Evolutionary conservation across 2,329 filamentous ascomycete genomes (phyloP).

Genomic region (Parafenestella ontariensis): DNA sequence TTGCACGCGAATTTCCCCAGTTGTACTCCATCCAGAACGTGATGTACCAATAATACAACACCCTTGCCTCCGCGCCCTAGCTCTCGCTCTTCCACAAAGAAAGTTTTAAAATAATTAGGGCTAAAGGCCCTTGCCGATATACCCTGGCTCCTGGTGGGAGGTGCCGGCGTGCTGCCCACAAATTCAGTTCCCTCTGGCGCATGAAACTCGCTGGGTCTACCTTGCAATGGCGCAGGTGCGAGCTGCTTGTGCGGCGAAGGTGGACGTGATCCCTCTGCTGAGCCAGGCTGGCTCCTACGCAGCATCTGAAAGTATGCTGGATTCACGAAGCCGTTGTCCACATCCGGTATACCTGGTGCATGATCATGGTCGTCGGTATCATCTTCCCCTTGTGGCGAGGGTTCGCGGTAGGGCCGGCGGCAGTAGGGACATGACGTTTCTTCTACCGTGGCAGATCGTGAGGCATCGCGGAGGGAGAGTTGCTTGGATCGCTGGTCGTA

Average conservation of each 20-base stretch:
- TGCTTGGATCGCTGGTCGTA: constrained; percentile 85
- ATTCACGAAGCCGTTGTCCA: constrained; percentile 76
- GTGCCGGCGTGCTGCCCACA: constrained; percentile 53
- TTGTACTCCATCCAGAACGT: constrained; percentile 86
- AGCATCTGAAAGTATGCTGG: constrained; percentile 97
- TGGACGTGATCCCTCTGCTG: constrained; percentile 55
- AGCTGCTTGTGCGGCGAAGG: constrained; percentile 59
- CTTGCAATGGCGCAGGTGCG: constrained; percentile 40
- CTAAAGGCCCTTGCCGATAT: constrained; percentile 90
- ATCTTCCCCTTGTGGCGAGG: constrained; percentile 36
- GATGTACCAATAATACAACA: constrained; percentile 90
- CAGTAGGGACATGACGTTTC: constrained; percentile 86
- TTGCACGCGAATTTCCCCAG: constrained; percentile 96
- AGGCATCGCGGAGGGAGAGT: constrained; percentile 76
- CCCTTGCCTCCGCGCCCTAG: constrained; percentile 92
- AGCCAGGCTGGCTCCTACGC: constrained; percentile 64
- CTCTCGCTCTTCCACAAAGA: constrained; percentile 88
- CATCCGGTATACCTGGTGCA: constrained; percentile 39
- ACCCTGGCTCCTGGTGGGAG: constrained; percentile 59
- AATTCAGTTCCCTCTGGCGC: constrained; percentile 60
- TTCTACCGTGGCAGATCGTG: constrained; percentile 61
- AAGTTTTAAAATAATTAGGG: constrained; percentile 88
- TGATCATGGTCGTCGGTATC: constrained; percentile 44
- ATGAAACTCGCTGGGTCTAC: constrained; percentile 37
- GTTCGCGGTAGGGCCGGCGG: constrained; percentile 72